These are phyloP conservation scores for Fraxinus platypoda DNA, from an alignment of 305 asterid species.

Conservation along the genomic window DNA sequence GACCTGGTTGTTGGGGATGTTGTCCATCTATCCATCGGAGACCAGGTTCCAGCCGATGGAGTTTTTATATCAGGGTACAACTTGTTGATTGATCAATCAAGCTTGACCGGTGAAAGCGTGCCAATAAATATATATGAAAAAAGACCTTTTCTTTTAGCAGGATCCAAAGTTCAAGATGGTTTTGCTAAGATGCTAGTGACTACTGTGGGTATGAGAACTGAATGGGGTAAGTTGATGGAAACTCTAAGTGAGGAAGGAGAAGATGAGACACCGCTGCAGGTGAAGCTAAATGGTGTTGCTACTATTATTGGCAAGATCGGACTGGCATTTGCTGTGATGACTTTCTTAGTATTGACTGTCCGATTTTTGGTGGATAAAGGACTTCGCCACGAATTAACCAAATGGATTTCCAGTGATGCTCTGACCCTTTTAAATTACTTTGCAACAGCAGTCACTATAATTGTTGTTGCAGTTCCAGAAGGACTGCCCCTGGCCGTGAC, in stretches of 20 bases:
- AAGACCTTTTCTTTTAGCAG: slow-evolving; percentile 84
- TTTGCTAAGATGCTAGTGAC: slow-evolving; percentile 89
- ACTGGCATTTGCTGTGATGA: slow-evolving; percentile 61
- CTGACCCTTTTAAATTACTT: slow-evolving; percentile 69
- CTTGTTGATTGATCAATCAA: slow-evolving; percentile 89
- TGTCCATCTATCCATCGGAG: slow-evolving; percentile 71
- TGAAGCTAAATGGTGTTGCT: slow-evolving; percentile 94
- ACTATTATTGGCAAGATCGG: slow-evolving; percentile 94
- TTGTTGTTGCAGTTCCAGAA: slow-evolving; percentile 98
- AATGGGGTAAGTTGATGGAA: slow-evolving; percentile 98
- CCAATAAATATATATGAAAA: slow-evolving; percentile 66
- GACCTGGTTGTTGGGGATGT: slow-evolving; percentile 92
- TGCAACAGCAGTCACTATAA: slow-evolving; percentile 93
- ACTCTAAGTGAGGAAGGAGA: slow-evolving; percentile 92
- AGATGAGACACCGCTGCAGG: slow-evolving; percentile 97
- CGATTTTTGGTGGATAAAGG: slow-evolving; percentile 75
- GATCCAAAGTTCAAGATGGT: slow-evolving; percentile 88
- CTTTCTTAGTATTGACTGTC: slow-evolving; percentile 62
- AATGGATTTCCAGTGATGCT: slow-evolving; percentile 77
- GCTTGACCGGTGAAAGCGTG: slow-evolving; percentile 91
- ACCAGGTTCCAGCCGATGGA: slow-evolving; percentile 89
- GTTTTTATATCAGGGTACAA: slow-evolving; percentile 72
- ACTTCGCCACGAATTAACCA: slow-evolving; percentile 46
- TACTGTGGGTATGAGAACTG: slow-evolving; percentile 98
- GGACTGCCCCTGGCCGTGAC: slow-evolving; percentile 96